These are phyloP conservation scores for Prasinococcaceae sp. DNA, from an alignment of 139 green algal genomes.

Conservation along the genomic window DNA sequence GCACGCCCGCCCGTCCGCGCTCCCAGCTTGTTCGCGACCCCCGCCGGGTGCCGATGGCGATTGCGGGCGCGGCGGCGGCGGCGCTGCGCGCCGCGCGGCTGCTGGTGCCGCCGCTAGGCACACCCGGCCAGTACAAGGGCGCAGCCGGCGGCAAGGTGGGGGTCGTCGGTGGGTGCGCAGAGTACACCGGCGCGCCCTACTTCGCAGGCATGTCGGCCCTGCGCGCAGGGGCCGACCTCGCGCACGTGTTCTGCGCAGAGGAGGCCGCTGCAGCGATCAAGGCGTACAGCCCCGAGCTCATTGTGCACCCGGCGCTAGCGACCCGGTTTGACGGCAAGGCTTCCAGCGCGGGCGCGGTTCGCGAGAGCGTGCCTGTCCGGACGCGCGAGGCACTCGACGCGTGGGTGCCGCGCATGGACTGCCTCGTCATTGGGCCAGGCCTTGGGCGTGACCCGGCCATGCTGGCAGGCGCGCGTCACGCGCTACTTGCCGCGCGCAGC, in stretches of 20 bases:
- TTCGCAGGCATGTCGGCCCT: conserved; percentile 76
- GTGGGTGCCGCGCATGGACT: conserved; percentile 46
- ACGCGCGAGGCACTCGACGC: conserved; percentile 20
- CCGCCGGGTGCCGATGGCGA: too few species aligned
- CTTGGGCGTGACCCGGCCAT: conserved; percentile 43
- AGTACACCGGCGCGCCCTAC: conserved; percentile 92
- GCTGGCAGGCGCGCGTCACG: background rate
- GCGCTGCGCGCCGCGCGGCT: too few species aligned
- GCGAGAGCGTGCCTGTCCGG: background rate
- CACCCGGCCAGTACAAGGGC: too few species aligned
- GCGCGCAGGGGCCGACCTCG: conserved; percentile 69
- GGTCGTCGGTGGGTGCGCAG: conserved; percentile 76
- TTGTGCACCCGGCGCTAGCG: conserved; percentile 84
- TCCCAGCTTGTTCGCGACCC: too few species aligned
- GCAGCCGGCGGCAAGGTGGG: conserved; percentile 69
- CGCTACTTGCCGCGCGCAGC: conserved; percentile 8
- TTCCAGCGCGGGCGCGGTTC: background rate
- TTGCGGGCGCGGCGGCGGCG: too few species aligned
- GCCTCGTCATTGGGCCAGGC: conserved; percentile 60
- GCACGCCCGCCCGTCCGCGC: too few species aligned
- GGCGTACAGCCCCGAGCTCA: conserved; percentile 82
- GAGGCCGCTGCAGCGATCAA: conserved; percentile 79
- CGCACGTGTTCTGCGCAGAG: conserved; percentile 76
- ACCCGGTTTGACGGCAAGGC: background rate
- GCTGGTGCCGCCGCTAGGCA: too few species aligned